Base-by-base conservation (phyloP, 176 grass and related monocot genomes). In the Triticum dicoccoides region DNA sequence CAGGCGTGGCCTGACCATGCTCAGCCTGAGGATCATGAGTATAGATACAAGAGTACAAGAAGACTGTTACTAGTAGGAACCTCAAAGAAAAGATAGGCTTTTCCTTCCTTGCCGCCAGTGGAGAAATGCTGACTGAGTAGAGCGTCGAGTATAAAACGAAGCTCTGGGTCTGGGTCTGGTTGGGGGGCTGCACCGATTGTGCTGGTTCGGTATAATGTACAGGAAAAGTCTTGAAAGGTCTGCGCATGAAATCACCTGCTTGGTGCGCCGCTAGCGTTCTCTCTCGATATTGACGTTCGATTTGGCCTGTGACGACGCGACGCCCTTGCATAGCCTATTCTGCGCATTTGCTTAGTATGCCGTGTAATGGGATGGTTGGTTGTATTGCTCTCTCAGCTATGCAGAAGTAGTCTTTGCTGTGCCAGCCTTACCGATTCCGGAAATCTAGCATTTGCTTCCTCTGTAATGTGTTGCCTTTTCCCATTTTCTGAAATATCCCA, bases 1-100 rank as follows among this genome's bases (percentile, higher is more conserved):
- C 84, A 32, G 84, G 52, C 63, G 84, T 87, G 51, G 73, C 80
- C 83, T 84, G 92, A 89, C 81, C 23, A 81, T 51, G 21, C 29
- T 45, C 59, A 13, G 61, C 62, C 80, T 76, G 47, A 76, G 34
- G 77, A 87, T 52, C 81, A 76, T 9, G 61, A 69, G 76, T 88
- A 91, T 70, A 91, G 86, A 91, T 87, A 91, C 81, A 34, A 81
- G 51, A 18, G 51, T 54, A 54, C 51, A 18, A 54, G 49, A 33
- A 52, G 76, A 87, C 6, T 38, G 8, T 70, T 88, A 77, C 76
- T 74, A 82, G 65, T 74, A 82, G 65, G 35, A 84, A 20, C 76
- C 44, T 84, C 68, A 81, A 81, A 88, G 32, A 23, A 63, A 63
- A 81, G 69, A 85, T 66, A 79, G 39, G 71, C 65, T 30, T 76